Percentiles rank a stretch among this genome's conserved stretches.
These are phyloP conservation scores for Capronia coronata DNA, from an alignment of 2,329 filamentous ascomycete genomes.

Conservation along the genomic window DNA sequence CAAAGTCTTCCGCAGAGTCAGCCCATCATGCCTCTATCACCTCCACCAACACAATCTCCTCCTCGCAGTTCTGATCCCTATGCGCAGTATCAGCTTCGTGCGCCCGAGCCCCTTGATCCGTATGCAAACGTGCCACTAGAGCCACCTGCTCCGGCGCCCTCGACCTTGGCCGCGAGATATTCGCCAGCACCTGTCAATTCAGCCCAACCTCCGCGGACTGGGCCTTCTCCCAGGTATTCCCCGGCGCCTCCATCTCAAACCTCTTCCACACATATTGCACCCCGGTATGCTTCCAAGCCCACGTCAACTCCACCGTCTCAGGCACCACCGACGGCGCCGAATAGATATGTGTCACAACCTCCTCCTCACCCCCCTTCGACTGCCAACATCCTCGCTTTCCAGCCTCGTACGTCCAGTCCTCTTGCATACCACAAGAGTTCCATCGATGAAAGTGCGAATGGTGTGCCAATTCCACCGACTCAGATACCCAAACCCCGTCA, in stretches of 20 bases:
- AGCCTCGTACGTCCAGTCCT: constrained; percentile 59
- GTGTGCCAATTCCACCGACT: constrained; percentile 11
- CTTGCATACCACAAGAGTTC: constrained; percentile 45
- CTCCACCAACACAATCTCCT: constrained; percentile 31
- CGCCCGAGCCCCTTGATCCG: constrained; percentile 32
- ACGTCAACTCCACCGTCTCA: constrained; percentile 24
- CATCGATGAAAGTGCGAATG: constrained; percentile 16
- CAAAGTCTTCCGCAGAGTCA: constrained; percentile 25
- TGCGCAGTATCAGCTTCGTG: constrained; percentile 31
- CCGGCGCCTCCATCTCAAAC: constrained; percentile 38
- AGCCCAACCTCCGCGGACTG: constrained; percentile 30
- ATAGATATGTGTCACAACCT: constrained; percentile 39
- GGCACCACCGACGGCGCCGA: constrained; percentile 29
- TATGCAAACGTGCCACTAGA: constrained; percentile 30
- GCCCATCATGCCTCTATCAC: constrained; percentile 26
- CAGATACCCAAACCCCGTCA: constrained; percentile 7
- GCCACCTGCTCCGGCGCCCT: constrained; percentile 33
- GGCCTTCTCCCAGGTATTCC: constrained; percentile 40
- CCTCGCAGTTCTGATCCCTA: constrained; percentile 27
- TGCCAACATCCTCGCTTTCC: constrained; percentile 45
- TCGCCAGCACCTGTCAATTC: constrained; percentile 42
- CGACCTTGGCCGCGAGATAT: constrained; percentile 38
- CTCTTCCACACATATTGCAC: constrained; percentile 7
- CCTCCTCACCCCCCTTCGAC: constrained; percentile 29
- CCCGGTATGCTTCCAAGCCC: constrained; percentile 28